Evolutionary conservation across 176 grass and related monocot species (phyloP), one percentile per base, ranked within the genome.

Genomic region (Tuctoria greenei): DNA sequence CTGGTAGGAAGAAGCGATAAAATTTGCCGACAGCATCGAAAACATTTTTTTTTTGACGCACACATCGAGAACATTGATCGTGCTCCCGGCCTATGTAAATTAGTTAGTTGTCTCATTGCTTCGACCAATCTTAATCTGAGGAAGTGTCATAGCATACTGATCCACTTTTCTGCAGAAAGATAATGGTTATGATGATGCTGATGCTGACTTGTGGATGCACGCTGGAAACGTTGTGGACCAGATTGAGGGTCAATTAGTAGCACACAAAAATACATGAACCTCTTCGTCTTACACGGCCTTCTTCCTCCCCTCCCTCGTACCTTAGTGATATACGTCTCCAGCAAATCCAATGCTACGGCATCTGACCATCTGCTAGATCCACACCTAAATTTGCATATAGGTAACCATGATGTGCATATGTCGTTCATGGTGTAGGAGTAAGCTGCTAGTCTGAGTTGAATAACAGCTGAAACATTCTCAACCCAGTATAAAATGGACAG

Each of bases 1-100:
- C n/a, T 98, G 89, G 86, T 98, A 88, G 95, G 84, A 90, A 71
- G 91, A 90, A 89, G 95, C 81, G 0, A 64, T 88, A 38, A 92
- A 75, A 67, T 86, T 79, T 82, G 91, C 95, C 6, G 88, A 98
- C 79, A 85, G 64, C 56, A 79, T 98, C 4, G 88, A 94, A 21
- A 86, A 87, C 62, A 81, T 61, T 14, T n/a, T n/a, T n/a, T n/a
- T n/a, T n/a, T n/a, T n/a, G n/a, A n/a, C n/a, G n/a, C n/a, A n/a
- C n/a, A n/a, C 56, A 79, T 98, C 4, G 88, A 94, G 26, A 86
- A 87, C 62, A 81, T 61, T 14, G 63, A 75, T 66, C 75, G 72
- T 75, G 55, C 41, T 72, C 34, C 72, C 21, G 34, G 37, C 18
- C 18, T 67, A 27, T 59, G 49, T 64, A 43, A 76, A 36, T 75